Base-by-base conservation (phyloP, 75 land plant species). In the Adiantum capillusveneris region DNA sequence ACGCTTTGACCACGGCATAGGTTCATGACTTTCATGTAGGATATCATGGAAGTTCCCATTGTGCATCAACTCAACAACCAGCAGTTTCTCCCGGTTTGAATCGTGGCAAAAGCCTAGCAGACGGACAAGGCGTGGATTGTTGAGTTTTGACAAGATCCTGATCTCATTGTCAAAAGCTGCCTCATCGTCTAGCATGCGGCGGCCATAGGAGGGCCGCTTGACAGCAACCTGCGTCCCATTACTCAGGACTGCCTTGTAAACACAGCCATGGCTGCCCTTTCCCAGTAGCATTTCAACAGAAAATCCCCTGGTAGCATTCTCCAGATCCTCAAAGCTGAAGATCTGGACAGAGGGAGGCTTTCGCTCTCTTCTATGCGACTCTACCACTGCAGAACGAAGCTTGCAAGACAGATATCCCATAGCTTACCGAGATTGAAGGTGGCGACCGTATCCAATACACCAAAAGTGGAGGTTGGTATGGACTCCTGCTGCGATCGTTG, bases 271-370 rank as follows among this genome's bases (percentile, higher is more conserved):
- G 64, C 82, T 81, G 21, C 91, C 91, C 44, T 77, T 53, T 3
- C 87, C 87, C 42, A 84, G 75, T 65, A 83, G 86, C 43, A 79
- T 83, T 44, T 80, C 65, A 53, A 83, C 90, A 60, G 83, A 80
- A 70, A 86, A 86, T 1, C 86, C 86, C 29, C 75, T 80, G 9
- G 90, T 86, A 13, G 90, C 90, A 41, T 83, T 83, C 31, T 76
- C 75, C 21, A 86, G 76, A 48, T 86, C 90, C 17, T 86, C 61
- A 19, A 83, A 69, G 6, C 86, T 68, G 52, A 83, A 85, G 0
- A 58, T 65, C 30, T 71, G 77, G 39, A 75, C 74, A 0, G 50
- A 28, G 0, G 72, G 69, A 30, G 60, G 64, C 44, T 3, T 9
- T 34, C 12, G 3, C 25, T 20, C 52, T 7, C 52, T 34, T 34